Percentiles rank a stretch among this genome's conserved stretches.
Evolutionary conservation across 345 rosid species (phyloP).

Genomic region (Aegle marmelos): DNA sequence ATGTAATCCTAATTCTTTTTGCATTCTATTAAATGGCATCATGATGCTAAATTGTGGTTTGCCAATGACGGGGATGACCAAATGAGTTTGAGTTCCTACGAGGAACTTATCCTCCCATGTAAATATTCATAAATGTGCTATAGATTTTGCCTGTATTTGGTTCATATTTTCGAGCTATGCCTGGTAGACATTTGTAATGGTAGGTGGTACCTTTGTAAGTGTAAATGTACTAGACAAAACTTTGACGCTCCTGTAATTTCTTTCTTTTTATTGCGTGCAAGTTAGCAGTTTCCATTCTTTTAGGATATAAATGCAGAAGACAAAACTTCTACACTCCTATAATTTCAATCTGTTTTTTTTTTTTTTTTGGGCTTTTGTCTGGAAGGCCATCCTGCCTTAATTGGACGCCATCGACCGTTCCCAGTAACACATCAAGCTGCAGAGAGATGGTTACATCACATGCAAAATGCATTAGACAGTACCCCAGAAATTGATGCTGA

Average conservation of each 20-base stretch:
- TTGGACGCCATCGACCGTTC: conserved; percentile 84
- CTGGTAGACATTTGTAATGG: too few species aligned
- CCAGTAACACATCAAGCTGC: conserved; percentile 84
- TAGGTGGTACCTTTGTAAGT: background rate
- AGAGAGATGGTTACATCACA: conserved; percentile 82
- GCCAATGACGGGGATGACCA: background rate
- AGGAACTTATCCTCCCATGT: too few species aligned
- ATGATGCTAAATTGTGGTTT: background rate
- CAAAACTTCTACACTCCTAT: too few species aligned
- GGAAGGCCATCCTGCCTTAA: conserved; percentile 85
- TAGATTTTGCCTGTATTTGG: too few species aligned
- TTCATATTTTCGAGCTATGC: too few species aligned
- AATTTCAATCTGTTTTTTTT: too few species aligned
- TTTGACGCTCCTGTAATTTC: background rate
- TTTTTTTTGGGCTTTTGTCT: background rate
- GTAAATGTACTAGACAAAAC: background rate
- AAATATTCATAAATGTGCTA: too few species aligned
- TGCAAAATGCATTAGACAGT: conserved; percentile 75
- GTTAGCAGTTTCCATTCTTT: background rate
- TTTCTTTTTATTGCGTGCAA: background rate
- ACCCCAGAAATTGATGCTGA: conserved; percentile 61
- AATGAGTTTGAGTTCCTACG: too few species aligned
- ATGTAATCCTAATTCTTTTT: background rate
- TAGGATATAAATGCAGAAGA: background rate
- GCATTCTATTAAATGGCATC: background rate